Percentiles rank a stretch among this genome's conserved stretches.
phyloP scores from a whole-genome alignment of 1,284 basidiomycete species.

The Apiotrichum laibachii region DNA sequence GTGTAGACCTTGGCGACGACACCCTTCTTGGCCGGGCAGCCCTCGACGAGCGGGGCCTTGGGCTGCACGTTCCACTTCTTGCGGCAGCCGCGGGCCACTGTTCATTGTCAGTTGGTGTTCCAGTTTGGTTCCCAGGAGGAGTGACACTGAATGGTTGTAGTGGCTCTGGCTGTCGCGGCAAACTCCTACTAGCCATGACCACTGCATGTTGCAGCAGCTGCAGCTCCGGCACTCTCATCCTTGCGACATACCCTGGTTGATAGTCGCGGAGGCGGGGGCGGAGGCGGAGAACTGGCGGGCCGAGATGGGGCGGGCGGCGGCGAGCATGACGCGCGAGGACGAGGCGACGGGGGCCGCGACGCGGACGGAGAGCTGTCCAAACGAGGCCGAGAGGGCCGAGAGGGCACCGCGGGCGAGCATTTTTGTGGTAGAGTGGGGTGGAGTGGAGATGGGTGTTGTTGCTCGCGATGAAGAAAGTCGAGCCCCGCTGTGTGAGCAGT shows the following conservation, averaged over 20 bases:
- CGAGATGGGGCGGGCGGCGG: constrained; percentile 15
- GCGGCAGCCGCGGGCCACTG: constrained; percentile 44
- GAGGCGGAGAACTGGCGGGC: constrained; percentile 66
- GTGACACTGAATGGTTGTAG: too few species aligned
- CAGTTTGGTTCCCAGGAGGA: too few species aligned
- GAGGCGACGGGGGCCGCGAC: constrained; percentile 29
- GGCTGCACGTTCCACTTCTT: constrained; percentile 51
- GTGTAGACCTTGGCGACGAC: constrained; percentile 82
- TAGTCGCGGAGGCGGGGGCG: constrained; percentile 60
- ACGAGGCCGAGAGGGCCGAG: constrained; percentile 28
- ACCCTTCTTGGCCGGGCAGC: constrained; percentile 80
- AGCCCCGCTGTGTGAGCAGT: neutral
- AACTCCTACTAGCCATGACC: too few species aligned
- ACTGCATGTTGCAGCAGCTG: too few species aligned
- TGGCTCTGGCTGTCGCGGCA: too few species aligned
- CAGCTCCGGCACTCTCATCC: too few species aligned
- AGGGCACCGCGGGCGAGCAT: constrained; percentile 24
- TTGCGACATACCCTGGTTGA: constrained; percentile 64
- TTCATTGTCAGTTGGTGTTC: neutral
- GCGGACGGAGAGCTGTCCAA: constrained; percentile 30
- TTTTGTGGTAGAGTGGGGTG: constrained; percentile 1
- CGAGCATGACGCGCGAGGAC: constrained; percentile 23
- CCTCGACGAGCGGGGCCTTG: constrained; percentile 73
- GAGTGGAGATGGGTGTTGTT: neutral
- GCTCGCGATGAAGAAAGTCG: neutral